Evolutionary conservation across 805 yeast species (phyloP), one percentile per base, ranked within the genome.

Genomic region (Nakazawaea ishiwadae): DNA sequence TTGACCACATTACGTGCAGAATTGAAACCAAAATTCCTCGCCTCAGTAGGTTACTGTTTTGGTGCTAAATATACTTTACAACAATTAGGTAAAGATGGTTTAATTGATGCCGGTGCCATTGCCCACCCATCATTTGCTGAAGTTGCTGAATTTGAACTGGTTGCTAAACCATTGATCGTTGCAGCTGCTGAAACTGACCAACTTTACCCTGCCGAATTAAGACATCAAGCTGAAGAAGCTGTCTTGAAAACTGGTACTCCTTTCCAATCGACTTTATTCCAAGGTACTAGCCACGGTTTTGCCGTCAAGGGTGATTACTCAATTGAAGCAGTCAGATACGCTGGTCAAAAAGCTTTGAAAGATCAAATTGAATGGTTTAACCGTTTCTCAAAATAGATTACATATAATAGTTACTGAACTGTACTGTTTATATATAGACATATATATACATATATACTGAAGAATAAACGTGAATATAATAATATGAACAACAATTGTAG

Each of bases 61-160:
- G 96, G 96, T 57, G 96, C 87, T 31, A 84, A 80, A 60, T 79
- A 67, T 51, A 78, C 75, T 26, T 51, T 84, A 44, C 77, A 72
- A 45, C 73, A 79, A 44, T 58, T 76, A 23, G 58, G 69, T 5
- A 53, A 53, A 20, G 69, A 59, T 31, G 59, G 60, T 8, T 34
- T 49, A 5, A 40, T 60, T 27, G 74, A 75, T 46, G 84, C 71
- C 14, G 87, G 75, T 52, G 95, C 91, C 12, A 61, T 77, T 48
- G 93, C 93, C 7, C 97, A 90, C 62, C 96, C 97, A 5, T 82
- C 95, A 2, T 72, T 82, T 46, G 80, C 85, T 12, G 46, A 69
- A 10, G 69, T 71, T 26, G 89, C 78, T 29, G 95, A 84, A 54
- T 69, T 87, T 36, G 74, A 68, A 39, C 73, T 65, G 1, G 58